A percentile compares a stretch with the other conserved stretches of the same genome.
Evolutionary conservation across 2,329 filamentous ascomycete species (phyloP).

Genomic region (Botrytis tulipae): DNA sequence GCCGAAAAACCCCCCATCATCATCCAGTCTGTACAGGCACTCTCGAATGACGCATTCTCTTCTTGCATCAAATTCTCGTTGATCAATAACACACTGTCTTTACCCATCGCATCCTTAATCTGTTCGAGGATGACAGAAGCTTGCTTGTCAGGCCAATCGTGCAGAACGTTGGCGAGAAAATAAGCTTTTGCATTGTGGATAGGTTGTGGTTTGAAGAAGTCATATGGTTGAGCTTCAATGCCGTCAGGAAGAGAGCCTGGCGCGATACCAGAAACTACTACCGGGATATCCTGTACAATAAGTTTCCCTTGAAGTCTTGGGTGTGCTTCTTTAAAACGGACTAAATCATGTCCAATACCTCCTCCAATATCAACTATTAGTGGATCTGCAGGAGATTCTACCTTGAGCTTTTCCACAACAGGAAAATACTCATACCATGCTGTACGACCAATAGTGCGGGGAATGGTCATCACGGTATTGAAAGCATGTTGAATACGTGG

Average conservation of each 20-base stretch:
- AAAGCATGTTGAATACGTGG: conserved; percentile 24
- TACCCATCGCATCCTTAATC: conserved; percentile 10
- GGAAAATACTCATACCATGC: conserved; percentile 23
- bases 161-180: conserved; percentile 5
- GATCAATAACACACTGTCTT: background rate
- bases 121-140: background rate
- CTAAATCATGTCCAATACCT: conserved; percentile 14
- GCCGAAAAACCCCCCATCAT: conserved; percentile 17
- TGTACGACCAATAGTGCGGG: background rate
- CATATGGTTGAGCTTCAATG: conserved; percentile 4
- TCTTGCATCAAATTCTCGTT: conserved; percentile 16
- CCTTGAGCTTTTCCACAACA: conserved; percentile 14
- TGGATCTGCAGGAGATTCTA: conserved; percentile 1
- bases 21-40: conserved; percentile 3
- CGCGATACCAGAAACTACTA: background rate
- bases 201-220: conserved; percentile 7
- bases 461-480: conserved; percentile 23
- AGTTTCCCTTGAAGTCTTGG: background rate
- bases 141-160: conserved; percentile 20
- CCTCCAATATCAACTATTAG: conserved; percentile 23
- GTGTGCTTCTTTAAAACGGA: background rate
- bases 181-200: conserved; percentile 13
- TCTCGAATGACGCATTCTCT: background rate
- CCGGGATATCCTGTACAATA: conserved; percentile 15
- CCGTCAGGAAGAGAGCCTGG: background rate